Evolutionary conservation across 352 stramenopile genomes (phyloP), one percentile per base, ranked within the genome.

Genomic region (Saprolegnia diclina): DNA sequence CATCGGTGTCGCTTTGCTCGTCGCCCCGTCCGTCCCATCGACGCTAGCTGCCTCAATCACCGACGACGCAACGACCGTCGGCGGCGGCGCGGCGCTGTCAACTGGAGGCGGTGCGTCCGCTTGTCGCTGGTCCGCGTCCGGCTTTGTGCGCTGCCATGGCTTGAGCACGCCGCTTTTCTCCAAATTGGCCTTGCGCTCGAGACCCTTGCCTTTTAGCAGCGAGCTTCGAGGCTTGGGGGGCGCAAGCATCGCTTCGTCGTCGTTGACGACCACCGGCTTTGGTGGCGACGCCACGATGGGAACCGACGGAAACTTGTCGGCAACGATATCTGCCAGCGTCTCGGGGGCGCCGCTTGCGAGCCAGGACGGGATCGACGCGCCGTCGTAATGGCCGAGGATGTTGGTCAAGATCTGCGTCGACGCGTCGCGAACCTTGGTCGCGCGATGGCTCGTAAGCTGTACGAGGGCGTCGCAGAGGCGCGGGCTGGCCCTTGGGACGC

Each of bases 401-500:
- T 22, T 29, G 5, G 57, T 40, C 4, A 66, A 21, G 16, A 66
- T 53, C 19, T 55, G 37, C 9, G 50, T 35, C 11, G 57, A 37
- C 9, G 57, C 57, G 9, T 40, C 40, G 18, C 57, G 40, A 3
- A 66, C 57, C 35, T 66, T 66, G 37, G 57, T 56, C 13, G 57
- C 57, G 40, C 57, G 57, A 37, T 66, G 57, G n/a, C 14, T 55
- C 18, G 57, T 35, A 21, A 54, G 50, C 24, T 21, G 38, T 10
- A 55, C 44, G 11, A 66, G 29, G 5, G 40, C 57, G 26, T 66
- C 57, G 57, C 57, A 66, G 2, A 66, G 57, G 18, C 44, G 40
- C 37, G 50, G 44, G 29, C 57, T 66, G 11, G 42, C 42, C 42
- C 18, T 48, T 26, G 44, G 44, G 19, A n/a, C n/a, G 11, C 35